Base-by-base conservation (phyloP, 2,329 filamentous ascomycete species). In the Arachnomyces sp. region DNA sequence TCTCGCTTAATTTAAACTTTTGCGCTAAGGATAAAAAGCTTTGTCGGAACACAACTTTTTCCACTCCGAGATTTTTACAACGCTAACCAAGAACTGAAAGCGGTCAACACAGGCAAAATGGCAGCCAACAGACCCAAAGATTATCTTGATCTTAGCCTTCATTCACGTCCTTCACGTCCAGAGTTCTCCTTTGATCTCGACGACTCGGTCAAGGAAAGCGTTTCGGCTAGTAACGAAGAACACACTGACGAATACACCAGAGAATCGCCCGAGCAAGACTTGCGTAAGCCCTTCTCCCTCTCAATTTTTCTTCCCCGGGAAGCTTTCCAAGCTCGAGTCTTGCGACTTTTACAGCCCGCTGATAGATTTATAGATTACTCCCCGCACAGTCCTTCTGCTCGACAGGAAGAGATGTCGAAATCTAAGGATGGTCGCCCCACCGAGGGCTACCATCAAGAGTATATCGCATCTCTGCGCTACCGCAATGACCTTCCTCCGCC, bases 401-500 rank as follows among this genome's bases (percentile, higher is more conserved):
- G 12, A 15, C n/a, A 29, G 11, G 25, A 28, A 35, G 34, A 38
- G 14, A 66, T 66, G 63, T 64, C 63, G 36, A 66, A 65, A 39
- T 54, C 59, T 3, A 65, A 65, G 42, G 60, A 63, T 37, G 49
- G 51, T 36, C 56, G 58, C 52, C 59, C 62, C 43, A 57, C 61
- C 16, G 62, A 61, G 49, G 54, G 61, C 45, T 80, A 78, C 54
- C 87, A 94, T 60, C 92, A 98, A 68, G 92, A 98, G 67, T 96
- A 95, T 67, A 95, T 98, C 60, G 90, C 89, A 48, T 84, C 89
- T 55, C 86, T 95, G 57, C 80, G 92, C 65, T 98, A 93, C 65
- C 88, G 87, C 57, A 98, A 98, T 78, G 83, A 87, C 52, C 80
- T 98, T 12, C 92, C 92, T 49, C 89, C 92, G 48, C 92, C 92